phyloP scores from a whole-genome alignment of 768 basidiomycete genomes.

The Cystofilobasidium macerans region DNA sequence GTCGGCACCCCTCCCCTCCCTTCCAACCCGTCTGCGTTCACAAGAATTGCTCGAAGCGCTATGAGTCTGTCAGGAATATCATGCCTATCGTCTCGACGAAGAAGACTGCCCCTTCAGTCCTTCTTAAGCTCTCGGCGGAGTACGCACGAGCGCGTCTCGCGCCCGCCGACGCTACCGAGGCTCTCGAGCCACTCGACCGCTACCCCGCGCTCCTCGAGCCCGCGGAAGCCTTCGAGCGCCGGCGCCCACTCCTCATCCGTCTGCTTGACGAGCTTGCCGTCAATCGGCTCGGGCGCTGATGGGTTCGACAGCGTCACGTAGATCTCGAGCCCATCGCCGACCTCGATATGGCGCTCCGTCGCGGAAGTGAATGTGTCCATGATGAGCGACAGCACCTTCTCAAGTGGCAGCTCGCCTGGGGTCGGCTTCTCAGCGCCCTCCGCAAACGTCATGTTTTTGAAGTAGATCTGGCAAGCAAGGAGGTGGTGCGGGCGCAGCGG shows the following conservation, averaged over 20 bases:
- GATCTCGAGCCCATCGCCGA: constrained; percentile 90
- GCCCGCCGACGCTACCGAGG: constrained; percentile 20
- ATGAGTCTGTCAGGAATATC: too few relatives aligned
- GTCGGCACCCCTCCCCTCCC: too few relatives aligned
- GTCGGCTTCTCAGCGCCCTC: constrained; percentile 26
- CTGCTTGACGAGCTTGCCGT: not conserved
- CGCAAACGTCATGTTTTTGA: constrained; percentile 74
- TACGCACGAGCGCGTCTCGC: constrained; percentile 21
- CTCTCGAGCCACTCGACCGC: constrained; percentile 23
- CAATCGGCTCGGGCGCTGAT: constrained; percentile 1
- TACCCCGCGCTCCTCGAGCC: not conserved
- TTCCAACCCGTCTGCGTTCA: too few relatives aligned
- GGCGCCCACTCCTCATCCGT: constrained; percentile 3
- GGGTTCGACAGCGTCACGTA: constrained; percentile 64
- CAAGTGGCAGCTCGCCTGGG: constrained; percentile 68
- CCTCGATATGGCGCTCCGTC: constrained; percentile 97
- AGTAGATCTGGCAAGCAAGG: constrained; percentile 68
- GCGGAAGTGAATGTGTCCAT: constrained; percentile 95
- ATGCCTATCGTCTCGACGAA: too few relatives aligned
- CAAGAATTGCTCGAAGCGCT: too few relatives aligned
- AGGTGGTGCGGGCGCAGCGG: not conserved
- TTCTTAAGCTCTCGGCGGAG: constrained; percentile 26
- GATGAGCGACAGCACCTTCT: constrained; percentile 70
- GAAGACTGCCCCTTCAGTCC: constrained; percentile 16
- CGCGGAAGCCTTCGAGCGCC: not conserved